Evolutionary conservation across 257 asterid genomes (phyloP).

Genomic region (Scutellaria barbata): DNA sequence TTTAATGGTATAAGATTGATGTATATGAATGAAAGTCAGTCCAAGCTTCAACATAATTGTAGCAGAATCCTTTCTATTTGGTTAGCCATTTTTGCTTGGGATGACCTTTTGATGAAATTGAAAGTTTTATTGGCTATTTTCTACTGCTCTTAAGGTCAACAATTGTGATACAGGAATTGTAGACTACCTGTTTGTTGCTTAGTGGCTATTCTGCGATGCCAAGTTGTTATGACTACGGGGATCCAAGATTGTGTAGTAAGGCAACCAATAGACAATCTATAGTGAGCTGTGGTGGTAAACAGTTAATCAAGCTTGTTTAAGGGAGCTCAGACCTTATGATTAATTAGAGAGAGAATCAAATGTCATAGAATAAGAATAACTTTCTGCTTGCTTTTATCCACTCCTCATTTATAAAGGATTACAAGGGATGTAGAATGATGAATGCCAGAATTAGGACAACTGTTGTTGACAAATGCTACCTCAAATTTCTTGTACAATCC

Average conservation of each 20-base stretch:
- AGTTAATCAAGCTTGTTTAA: neutral
- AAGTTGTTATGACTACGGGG: neutral
- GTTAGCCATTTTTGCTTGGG: no score
- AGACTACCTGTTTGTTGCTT: no score
- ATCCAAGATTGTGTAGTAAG: neutral
- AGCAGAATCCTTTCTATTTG: no score
- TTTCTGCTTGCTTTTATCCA: conserved; percentile 15
- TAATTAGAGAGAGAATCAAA: conserved; percentile 4
- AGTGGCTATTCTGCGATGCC: no score
- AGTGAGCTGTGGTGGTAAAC: neutral
- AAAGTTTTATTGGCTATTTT: no score
- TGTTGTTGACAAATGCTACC: neutral
- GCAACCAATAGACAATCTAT: neutral
- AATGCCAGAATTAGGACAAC: neutral
- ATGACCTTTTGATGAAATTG: no score
- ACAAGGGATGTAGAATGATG: neutral
- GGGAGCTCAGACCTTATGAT: neutral
- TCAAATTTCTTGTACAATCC: neutral
- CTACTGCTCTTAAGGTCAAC: no score
- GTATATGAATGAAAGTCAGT: no score
- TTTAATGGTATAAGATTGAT: neutral
- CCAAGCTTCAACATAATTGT: no score
- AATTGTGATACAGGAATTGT: no score
- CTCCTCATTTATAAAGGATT: conserved; percentile 3
- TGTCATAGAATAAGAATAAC: neutral